A percentile compares a stretch with the other conserved stretches of the same genome.
These are phyloP conservation scores for Linnemannia hyalina DNA, from an alignment of 192 early-diverging fungal genomes.

Conservation along the genomic window DNA sequence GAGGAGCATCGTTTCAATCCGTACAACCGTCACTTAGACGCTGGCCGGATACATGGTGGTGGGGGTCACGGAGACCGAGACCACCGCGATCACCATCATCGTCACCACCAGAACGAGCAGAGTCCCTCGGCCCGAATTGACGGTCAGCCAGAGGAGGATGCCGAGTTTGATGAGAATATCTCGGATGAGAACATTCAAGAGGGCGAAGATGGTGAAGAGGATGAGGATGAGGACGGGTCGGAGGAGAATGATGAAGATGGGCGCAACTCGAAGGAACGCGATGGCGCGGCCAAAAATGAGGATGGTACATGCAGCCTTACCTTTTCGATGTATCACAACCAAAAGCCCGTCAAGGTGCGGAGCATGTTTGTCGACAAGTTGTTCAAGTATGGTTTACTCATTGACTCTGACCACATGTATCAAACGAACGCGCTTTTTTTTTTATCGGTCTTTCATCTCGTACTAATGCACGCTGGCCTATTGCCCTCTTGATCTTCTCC, in stretches of 20 bases:
- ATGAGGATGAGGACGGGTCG: slow-evolving; percentile 7
- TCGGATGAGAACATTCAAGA: slow-evolving; percentile 28
- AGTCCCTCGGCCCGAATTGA: slow-evolving; percentile 1
- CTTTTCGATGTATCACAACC: slow-evolving; percentile 22
- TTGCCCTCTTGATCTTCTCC: neutral
- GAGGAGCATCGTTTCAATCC: neutral
- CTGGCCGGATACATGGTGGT: neutral
- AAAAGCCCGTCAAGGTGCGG: slow-evolving; percentile 38
- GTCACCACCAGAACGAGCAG: neutral
- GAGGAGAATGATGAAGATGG: slow-evolving; percentile 17
- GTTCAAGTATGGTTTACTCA: slow-evolving; percentile 15
- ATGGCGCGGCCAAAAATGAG: slow-evolving; percentile 17
- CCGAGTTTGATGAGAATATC: slow-evolving; percentile 23
- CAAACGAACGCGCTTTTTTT: neutral
- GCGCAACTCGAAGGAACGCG: neutral
- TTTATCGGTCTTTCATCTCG: neutral
- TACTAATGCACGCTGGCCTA: too few species aligned
- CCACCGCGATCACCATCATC: too few species aligned
- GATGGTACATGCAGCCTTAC: slow-evolving; percentile 8
- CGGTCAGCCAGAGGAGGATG: slow-evolving; percentile 10
- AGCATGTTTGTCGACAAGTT: slow-evolving; percentile 52
- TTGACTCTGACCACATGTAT: neutral
- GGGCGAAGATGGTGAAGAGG: slow-evolving; percentile 24
- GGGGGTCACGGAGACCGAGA: neutral
- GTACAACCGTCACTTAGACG: neutral